Evolutionary conservation across 805 yeast species (phyloP), one percentile per base, ranked within the genome.

Genomic region (Cyberlindnera mississippiensis): DNA sequence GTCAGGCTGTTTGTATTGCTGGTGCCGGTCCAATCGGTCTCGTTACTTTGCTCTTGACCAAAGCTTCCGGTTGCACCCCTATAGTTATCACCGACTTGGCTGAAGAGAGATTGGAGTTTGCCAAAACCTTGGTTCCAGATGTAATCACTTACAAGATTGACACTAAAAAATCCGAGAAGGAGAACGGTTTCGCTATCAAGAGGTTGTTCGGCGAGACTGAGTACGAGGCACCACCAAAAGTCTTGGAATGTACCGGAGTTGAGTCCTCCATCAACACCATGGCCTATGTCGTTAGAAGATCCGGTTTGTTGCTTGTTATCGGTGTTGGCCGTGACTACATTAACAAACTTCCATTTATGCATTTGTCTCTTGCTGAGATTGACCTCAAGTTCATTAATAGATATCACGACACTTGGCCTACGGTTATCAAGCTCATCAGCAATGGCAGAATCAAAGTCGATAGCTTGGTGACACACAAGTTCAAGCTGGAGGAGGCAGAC

Each of bases 21-120:
- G 82, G 82, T 39, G 79, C 80, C 14, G 81, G 82, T 17, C 81
- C 82, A n/a, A 76, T 76, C 49, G 82, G 82, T 13, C 58, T 76
- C 26, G 67, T 72, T 31, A 59, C 75, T 19, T 66, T 77, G 37
- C 48, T 69, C 4, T 55, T 74, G 35, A 78, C 78, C 10, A 63
- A 68, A 27, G 79, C 78, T 12, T 65, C 72, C 2, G 82, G 82
- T 18, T 77, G 78, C 5, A 63, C 71, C 26, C 80, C 80, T 24
- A 48, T 76, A 14, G 70, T 67, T 15, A 72, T 75, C 49, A 71
- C 78, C 5, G 81, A 76, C 54, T 56, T 76, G 32, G 62, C 68
- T 38, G 60, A 58, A 17, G 62, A 63, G 35, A 66, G 80, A 42
- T 61, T 76, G 37, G 65, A 61, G 28, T 68, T 73, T 46, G 80